Evolutionary conservation across 2,329 filamentous ascomycete genomes (phyloP).

Genomic region (Aspergillus pseudoviridinutans): DNA sequence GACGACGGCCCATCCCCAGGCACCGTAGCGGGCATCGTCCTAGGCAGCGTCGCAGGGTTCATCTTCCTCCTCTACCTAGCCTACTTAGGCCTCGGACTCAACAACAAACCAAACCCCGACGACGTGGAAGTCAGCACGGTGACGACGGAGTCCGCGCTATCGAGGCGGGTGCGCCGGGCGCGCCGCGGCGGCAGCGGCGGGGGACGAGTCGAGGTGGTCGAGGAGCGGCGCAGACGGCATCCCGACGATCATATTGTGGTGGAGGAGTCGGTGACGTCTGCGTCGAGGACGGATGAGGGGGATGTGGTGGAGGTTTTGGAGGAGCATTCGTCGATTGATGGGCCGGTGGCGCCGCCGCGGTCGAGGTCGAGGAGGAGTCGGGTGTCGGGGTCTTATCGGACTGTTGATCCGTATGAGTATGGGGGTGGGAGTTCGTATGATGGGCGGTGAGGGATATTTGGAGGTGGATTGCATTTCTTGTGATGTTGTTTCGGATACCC

Average conservation of each 20-base stretch:
- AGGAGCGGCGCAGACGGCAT: slow-evolving; percentile 25
- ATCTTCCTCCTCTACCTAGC: slow-evolving; percentile 52
- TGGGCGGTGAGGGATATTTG: neutral
- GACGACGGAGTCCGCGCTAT: slow-evolving; percentile 12
- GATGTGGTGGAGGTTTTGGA: slow-evolving; percentile 59
- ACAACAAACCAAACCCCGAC: slow-evolving; percentile 13
- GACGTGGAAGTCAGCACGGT: slow-evolving; percentile 15
- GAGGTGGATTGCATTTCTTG: neutral
- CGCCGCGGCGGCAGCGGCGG: neutral
- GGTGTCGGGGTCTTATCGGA: slow-evolving; percentile 46
- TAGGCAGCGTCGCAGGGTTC: slow-evolving; percentile 49
- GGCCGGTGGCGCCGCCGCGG: slow-evolving; percentile 25
- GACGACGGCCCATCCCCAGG: slow-evolving; percentile 52
- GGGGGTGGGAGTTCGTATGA: slow-evolving; percentile 26
- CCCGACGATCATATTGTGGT: slow-evolving; percentile 23
- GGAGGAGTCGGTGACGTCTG: slow-evolving; percentile 30
- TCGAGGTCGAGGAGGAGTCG: slow-evolving; percentile 34
- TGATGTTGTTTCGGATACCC: neutral
- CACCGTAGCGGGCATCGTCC: slow-evolving; percentile 56
- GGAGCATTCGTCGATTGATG: slow-evolving; percentile 43
- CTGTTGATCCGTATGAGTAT: slow-evolving; percentile 42
- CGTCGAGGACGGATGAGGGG: slow-evolving; percentile 21
- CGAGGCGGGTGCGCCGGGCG: slow-evolving; percentile 9
- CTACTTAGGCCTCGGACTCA: slow-evolving; percentile 47
- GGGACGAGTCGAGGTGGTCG: slow-evolving; percentile 26